Evolutionary conservation across 805 yeast species (phyloP), one percentile per base, ranked within the genome.

Genomic region (Pichia ethanolica): DNA sequence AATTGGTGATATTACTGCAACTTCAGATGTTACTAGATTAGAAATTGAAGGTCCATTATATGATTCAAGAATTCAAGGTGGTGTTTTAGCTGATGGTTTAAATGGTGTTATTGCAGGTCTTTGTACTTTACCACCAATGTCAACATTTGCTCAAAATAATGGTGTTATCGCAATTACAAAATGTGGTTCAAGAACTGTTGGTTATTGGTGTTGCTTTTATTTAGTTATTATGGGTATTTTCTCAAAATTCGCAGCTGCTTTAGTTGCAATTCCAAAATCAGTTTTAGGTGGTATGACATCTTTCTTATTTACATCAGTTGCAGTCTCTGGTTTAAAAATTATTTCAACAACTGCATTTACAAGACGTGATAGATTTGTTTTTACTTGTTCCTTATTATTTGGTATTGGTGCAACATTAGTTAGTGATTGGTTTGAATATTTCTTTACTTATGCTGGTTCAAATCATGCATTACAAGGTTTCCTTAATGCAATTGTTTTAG

Each of bases 1-100:
- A 48, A 88, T 89, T 62, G 97, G 97, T 66, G 97, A 89, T 67
- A 84, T 89, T 62, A 88, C 96, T 34, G 97, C 97, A 35, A 87
- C 96, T 40, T 84, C 88, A 50, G 97, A 89, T 66, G 97, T 90
- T 25, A 86, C 96, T 8, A 74, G 95, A 58, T 71, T 84, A 53
- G 89, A 84, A 53, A 89, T 88, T 50, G 90, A 85, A 62, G 97
- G 97, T 55, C 81, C 78, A 42, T 59, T 75, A 20, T 89, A 84
- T 64, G 96, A 89, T 58, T 79, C 90, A 14, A 74, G 97, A 67
- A 76, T 90, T 56, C 97, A 90, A 71, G 97, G 97, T 59, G 97
- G 96, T 68, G 78, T 89, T 42, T 73, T 89, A 35, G 93, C 95
- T 20, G 96, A 89, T 66, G 97, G 96, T 42, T 59, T 87, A 56